Percentiles rank a stretch among this genome's conserved stretches.
phyloP scores from a whole-genome alignment of 140 eudicot genomes.

The Erigeron philadelphicus region DNA sequence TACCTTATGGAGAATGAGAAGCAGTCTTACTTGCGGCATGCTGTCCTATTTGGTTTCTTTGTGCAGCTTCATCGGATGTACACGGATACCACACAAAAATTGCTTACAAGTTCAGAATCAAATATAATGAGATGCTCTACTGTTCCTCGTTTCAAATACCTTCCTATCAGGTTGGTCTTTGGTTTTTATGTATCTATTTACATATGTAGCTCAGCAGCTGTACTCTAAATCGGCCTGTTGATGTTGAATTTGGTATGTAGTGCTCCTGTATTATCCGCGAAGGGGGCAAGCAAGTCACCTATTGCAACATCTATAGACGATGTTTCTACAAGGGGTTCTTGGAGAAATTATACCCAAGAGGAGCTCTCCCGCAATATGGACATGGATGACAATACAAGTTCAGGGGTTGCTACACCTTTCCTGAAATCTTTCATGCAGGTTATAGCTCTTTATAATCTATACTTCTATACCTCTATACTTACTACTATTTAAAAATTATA shows the following conservation, averaged over 20 bases:
- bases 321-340: constrained; percentile 64
- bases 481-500: too few relatives aligned
- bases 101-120: constrained; percentile 81
- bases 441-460: constrained; percentile 10
- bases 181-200: constrained; percentile 6
- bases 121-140: constrained; percentile 91
- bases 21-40: constrained; percentile 78
- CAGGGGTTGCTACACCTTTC: constrained; percentile 90
- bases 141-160: constrained; percentile 92
- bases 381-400: constrained; percentile 65
- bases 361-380: constrained; percentile 57
- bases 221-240: constrained; percentile 7
- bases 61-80: constrained; percentile 82
- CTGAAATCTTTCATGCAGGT: constrained; percentile 98
- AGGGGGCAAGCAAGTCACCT: constrained; percentile 61
- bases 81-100: constrained; percentile 68
- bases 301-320: constrained; percentile 60
- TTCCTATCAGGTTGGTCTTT: constrained; percentile 76
- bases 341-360: constrained; percentile 64
- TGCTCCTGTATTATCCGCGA: constrained; percentile 85
- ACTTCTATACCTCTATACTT: too few relatives aligned
- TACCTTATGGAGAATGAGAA: constrained; percentile 94
- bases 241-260: constrained; percentile 37
- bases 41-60: constrained; percentile 91
- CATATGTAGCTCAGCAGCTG: background rate